A percentile compares a stretch with the other conserved stretches of the same genome.
Conservation (phyloP, 2,329 filamentous ascomycete genomes). For the Ophiostoma fasciatum region DNA sequence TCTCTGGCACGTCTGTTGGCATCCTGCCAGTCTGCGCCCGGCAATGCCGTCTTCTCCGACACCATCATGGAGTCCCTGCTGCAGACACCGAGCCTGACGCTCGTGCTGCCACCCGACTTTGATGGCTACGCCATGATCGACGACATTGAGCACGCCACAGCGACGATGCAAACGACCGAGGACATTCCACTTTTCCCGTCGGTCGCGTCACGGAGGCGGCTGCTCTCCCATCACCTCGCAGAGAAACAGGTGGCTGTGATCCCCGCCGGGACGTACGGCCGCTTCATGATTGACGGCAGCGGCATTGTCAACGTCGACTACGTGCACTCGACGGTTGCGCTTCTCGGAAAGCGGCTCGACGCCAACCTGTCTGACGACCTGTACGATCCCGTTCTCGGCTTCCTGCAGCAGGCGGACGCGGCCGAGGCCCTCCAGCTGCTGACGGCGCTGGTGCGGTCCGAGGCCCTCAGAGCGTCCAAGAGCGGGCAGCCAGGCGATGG, state of each 20-base stretch:
- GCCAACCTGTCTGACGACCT: conserved; percentile 45
- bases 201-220: conserved; percentile 28
- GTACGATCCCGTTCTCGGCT: conserved; percentile 36
- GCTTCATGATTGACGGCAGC: conserved; percentile 63
- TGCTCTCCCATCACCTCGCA: conserved; percentile 27
- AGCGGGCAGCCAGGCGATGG: conserved; percentile 8
- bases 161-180: conserved; percentile 54
- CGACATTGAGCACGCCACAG: conserved; percentile 57
- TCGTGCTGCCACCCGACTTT: conserved; percentile 58
- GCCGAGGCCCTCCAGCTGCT: conserved; percentile 63
- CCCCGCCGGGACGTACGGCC: conserved; percentile 49
- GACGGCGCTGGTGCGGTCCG: conserved; percentile 49
- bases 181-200: conserved; percentile 48
- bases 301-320: conserved; percentile 66
- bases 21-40: conserved; percentile 27
- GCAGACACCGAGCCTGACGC: conserved; percentile 59
- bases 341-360: conserved; percentile 63
- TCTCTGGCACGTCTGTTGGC: conserved; percentile 51
- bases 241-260: conserved; percentile 39
- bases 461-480: conserved; percentile 23
- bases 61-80: conserved; percentile 50
- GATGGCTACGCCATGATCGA: conserved; percentile 60
- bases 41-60: conserved; percentile 22
- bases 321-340: conserved; percentile 62
- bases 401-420: conserved; percentile 44